Conservation (phyloP, 2,329 filamentous ascomycete genomes). For the Pseudocercospora fuligena region DNA sequence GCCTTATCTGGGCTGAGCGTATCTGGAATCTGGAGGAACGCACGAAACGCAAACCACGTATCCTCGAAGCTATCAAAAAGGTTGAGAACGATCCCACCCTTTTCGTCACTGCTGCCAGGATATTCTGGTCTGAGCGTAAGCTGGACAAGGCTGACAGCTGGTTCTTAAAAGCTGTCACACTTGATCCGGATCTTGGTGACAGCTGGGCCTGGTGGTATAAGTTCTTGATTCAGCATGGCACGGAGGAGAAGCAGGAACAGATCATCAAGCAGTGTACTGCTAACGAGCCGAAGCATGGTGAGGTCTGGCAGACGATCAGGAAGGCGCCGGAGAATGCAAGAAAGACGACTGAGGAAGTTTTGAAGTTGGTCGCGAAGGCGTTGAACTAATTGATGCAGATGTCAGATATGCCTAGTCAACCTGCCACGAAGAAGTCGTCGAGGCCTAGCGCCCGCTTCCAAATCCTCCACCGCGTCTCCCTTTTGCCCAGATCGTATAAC, state of each 20-base stretch:
- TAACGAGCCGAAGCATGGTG: conserved; percentile 89
- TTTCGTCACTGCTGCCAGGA: conserved; percentile 88
- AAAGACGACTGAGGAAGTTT: conserved; percentile 76
- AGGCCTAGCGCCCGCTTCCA: no score
- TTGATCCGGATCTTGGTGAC: conserved; percentile 87
- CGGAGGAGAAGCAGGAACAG: conserved; percentile 87
- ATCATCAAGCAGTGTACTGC: conserved; percentile 79
- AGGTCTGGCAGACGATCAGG: conserved; percentile 83
- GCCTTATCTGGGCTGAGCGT: conserved; percentile 88
- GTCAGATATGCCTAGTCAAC: no score
- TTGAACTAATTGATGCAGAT: conserved; percentile 46
- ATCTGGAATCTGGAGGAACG: conserved; percentile 93
- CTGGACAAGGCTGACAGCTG: conserved; percentile 93
- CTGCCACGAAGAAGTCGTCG: no score
- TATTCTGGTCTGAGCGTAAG: conserved; percentile 93
- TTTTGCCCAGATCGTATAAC: no score
- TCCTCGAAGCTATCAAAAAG: conserved; percentile 94
- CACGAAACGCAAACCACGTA: conserved; percentile 88
- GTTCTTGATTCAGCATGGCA: conserved; percentile 90
- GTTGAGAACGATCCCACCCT: conserved; percentile 89
- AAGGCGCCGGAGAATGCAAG: conserved; percentile 85
- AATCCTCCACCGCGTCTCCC: no score
- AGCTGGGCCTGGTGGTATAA: conserved; percentile 99
- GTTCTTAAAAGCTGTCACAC: conserved; percentile 93
- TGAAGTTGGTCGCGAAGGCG: conserved; percentile 74